Base-by-base conservation (phyloP, 225 moss, liverwort and hornwort genomes). In the Lunularia cruciata region DNA sequence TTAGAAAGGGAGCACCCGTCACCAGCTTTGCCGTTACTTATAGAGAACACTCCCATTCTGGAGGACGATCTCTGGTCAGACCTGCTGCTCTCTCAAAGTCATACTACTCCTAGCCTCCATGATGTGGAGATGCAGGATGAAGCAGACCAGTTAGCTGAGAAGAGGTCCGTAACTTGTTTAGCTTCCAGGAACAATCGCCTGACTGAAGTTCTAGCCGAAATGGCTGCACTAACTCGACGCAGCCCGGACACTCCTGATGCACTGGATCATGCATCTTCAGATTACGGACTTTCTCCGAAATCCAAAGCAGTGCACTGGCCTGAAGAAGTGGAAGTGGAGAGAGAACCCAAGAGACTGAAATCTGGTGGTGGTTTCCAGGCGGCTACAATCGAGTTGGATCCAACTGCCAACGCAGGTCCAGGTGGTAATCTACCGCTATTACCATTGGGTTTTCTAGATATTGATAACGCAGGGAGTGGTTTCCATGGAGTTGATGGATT, bases 51-150 rank as follows among this genome's bases (percentile, higher is more conserved):
- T 23, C 28, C 40, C 43, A 62, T 48, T 16, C 47, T 76, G 27
- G 75, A 76, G 20, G 75, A 76, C 39, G 31, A 57, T 18, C 54
- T 76, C 5, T 76, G 75, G 75, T 42, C 60, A 25, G 69, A 76
- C 25, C 54, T 76, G 12, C 42, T 76, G 18, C 63, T 76, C 2
- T 45, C 55, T 16, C 62, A 75, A 16, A 57, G 12, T 43, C 58
- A 39, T 20, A 18, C 12, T n/a, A 11, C 68, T 48, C 18, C 58
- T 4, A 27, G 19, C 36, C 22, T 46, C 40, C 19, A 38, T 3
- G 61, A 68, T 33, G 74, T 48, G 26, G 68, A 58, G 22, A 74
- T 67, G 47, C 57, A 19, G 19, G 47, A 57, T 9, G 57, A 37
- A 14, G 37, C 43, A 31, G 33, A 58, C 26, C 60, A 20, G 30